Evolutionary conservation across 2,329 filamentous ascomycete genomes (phyloP).

Genomic region (Drechslerella dactyloides): DNA sequence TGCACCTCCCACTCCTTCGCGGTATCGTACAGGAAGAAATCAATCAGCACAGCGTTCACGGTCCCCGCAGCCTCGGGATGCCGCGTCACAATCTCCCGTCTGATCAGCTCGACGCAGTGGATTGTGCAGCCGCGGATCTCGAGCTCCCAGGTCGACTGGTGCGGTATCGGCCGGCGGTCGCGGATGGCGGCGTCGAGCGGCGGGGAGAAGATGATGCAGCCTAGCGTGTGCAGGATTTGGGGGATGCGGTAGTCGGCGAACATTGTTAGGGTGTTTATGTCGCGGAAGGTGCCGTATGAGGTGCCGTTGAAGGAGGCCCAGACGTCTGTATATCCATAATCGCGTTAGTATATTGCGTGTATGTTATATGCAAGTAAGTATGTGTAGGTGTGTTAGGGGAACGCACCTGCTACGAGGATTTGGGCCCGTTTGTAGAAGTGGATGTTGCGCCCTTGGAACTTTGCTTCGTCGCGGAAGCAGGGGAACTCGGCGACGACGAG

Average conservation of each 20-base stretch:
- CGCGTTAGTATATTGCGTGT: not conserved
- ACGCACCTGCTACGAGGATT: slow-evolving; percentile 76
- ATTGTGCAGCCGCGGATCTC: slow-evolving; percentile 92
- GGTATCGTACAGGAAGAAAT: slow-evolving; percentile 95
- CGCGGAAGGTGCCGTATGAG: slow-evolving; percentile 78
- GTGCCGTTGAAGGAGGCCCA: slow-evolving; percentile 94
- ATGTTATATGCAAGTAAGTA: not conserved
- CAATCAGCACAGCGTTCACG: slow-evolving; percentile 88
- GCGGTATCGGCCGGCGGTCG: slow-evolving; percentile 69
- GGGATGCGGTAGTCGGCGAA: slow-evolving; percentile 98
- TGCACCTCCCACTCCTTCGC: slow-evolving; percentile 81
- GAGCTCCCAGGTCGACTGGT: slow-evolving; percentile 79
- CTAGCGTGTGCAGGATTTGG: slow-evolving; percentile 84
- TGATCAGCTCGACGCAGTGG: slow-evolving; percentile 91
- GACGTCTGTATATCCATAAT: slow-evolving; percentile 66
- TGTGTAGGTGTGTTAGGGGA: not conserved
- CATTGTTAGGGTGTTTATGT: slow-evolving; percentile 97
- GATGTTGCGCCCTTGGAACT: slow-evolving; percentile 75
- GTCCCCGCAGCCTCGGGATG: slow-evolving; percentile 70
- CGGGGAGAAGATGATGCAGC: slow-evolving; percentile 84
- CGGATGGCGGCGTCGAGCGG: slow-evolving; percentile 74
- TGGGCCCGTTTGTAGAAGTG: slow-evolving; percentile 92
- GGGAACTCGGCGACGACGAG: slow-evolving; percentile 79
- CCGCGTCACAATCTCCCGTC: slow-evolving; percentile 74
- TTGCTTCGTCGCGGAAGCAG: slow-evolving; percentile 80